phyloP scores from a whole-genome alignment of 228 moss, liverwort and hornwort species.

The Sphagnum fallax region DNA sequence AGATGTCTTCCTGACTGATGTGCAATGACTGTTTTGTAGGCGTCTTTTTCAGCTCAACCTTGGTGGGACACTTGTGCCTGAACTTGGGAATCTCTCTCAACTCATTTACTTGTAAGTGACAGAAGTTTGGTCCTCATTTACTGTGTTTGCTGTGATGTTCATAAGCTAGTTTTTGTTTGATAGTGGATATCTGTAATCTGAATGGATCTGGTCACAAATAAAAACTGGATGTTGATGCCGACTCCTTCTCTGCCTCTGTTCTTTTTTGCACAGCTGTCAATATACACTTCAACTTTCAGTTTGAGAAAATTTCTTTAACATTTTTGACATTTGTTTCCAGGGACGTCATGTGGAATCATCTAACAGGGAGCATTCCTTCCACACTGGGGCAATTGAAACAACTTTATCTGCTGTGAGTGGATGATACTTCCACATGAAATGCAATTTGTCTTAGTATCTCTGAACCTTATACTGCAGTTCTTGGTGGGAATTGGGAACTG shows the following conservation, averaged over 20 bases:
- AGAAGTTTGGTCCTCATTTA: not conserved
- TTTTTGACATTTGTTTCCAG: slow-evolving; percentile 8
- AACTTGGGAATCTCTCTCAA: slow-evolving; percentile 47
- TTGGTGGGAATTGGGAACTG: no score
- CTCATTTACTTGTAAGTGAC: slow-evolving; percentile 45
- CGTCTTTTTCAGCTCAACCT: slow-evolving; percentile 56
- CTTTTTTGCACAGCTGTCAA: not conserved
- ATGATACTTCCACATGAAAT: no score
- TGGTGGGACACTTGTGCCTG: slow-evolving; percentile 44
- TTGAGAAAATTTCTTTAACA: no score
- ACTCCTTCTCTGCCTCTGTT: not conserved
- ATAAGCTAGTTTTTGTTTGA: no score
- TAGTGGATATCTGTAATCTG: not conserved
- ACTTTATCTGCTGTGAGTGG: slow-evolving; percentile 43
- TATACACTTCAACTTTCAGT: no score
- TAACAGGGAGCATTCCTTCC: slow-evolving; percentile 66
- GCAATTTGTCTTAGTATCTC: no score
- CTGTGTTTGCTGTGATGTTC: not conserved
- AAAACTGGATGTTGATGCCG: not conserved
- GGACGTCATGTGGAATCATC: slow-evolving; percentile 78
- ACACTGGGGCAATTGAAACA: slow-evolving; percentile 40
- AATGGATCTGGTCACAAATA: not conserved
- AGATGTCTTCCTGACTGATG: no score
- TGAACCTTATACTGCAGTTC: no score
- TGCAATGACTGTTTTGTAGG: slow-evolving; percentile 8